These are phyloP conservation scores for Backusella sp. DNA, from an alignment of 192 early-diverging fungal species.

Conservation along the genomic window DNA sequence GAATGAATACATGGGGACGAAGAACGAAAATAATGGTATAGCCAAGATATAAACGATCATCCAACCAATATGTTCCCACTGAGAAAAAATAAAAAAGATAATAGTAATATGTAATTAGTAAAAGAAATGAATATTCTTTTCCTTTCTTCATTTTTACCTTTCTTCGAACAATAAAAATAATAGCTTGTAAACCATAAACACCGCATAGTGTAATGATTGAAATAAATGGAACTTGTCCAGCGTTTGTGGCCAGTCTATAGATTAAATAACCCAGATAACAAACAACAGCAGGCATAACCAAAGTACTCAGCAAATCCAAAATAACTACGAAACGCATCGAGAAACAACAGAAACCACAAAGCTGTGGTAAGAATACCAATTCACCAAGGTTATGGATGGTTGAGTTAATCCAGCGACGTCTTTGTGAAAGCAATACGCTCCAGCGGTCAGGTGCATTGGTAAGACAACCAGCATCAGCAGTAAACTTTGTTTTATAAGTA, in stretches of 20 bases:
- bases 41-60: slow-evolving; percentile 95
- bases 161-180: slow-evolving; percentile 75
- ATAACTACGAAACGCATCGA: slow-evolving; percentile 96
- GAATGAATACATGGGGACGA: slow-evolving; percentile 87
- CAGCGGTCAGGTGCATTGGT: slow-evolving; percentile 94
- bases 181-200: slow-evolving; percentile 77
- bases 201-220: slow-evolving; percentile 82
- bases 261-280: slow-evolving; percentile 85
- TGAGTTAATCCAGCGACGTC: slow-evolving; percentile 99
- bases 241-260: slow-evolving; percentile 55
- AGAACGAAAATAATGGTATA: slow-evolving; percentile 85
- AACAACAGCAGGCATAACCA: slow-evolving; percentile 91
- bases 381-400: slow-evolving; percentile 98
- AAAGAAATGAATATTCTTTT: neutral
- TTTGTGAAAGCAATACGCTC: slow-evolving; percentile 92
- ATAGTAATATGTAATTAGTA: neutral
- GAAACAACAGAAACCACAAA: slow-evolving; percentile 97
- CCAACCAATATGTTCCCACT: slow-evolving; percentile 93
- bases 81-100: slow-evolving; percentile 8
- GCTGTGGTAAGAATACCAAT: slow-evolving; percentile 85
- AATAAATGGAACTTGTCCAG: slow-evolving; percentile 70
- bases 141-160: slow-evolving; percentile 43
- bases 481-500: slow-evolving; percentile 90
- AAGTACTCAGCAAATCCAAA: slow-evolving; percentile 87
- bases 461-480: slow-evolving; percentile 84